Base-by-base conservation (phyloP, 495 filamentous ascomycete species). In the Aspergillus affinis region DNA sequence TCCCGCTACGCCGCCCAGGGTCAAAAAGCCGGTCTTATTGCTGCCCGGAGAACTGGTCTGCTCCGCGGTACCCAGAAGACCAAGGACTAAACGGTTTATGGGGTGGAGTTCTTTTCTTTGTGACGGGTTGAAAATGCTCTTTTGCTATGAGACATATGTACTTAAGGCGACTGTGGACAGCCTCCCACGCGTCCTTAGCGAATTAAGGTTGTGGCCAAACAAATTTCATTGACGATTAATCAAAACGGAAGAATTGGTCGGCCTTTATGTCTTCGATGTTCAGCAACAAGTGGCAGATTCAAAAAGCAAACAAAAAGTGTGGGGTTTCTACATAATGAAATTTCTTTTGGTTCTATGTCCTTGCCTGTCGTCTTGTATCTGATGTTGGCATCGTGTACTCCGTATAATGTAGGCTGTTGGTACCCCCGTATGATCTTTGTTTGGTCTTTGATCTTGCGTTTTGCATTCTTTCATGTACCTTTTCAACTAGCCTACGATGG, bases 1-100 rank as follows among this genome's bases (percentile, higher is more conserved):
- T 96, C 91, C 65, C 89, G 94, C 77, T 96, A 93, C 82, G 94
- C 94, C 63, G 89, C 88, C 75, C 90, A 91, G 78, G 94, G 94
- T 90, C 94, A 99, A 86, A 99, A 99, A 86, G 95, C 95, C 74
- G 94, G 94, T 97, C 92, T 97, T 75, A 99, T 99, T 84, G 94
- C 94, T 77, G 94, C 94, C 79, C 85, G 94, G 80, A 88, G 94
- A 84, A 99, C 94, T 74, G 94, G 94, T 93, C 86, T 99, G 79
- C 85, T 99, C 70, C 92, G 94, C 77, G 94, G 94, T 90, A 97
- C 94, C 72, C 95, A 98, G 84, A 99, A 99, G 89, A 89, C 84
- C 74, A 98, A 97, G 90, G 94, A 98, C 49, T 79, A 80, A 74
- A 68, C 50, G 72, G 70, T 64, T 65, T 72, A 64, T 69, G 67